Base-by-base conservation (phyloP, 2,329 filamentous ascomycete species). In the Ceratocystis papillata region DNA sequence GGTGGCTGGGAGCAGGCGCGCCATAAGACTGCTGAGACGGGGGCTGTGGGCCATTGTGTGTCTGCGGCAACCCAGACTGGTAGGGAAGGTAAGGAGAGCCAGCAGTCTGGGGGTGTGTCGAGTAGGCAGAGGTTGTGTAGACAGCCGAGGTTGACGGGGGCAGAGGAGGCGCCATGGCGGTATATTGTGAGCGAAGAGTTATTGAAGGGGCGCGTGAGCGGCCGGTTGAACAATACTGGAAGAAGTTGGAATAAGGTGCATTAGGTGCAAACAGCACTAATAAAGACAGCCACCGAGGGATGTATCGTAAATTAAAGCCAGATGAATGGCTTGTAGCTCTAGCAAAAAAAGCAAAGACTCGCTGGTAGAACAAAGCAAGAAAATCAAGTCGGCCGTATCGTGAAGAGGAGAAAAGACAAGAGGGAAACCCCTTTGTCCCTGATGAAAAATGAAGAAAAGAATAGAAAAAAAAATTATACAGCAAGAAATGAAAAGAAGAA, bases 41-140 rank as follows among this genome's bases (percentile, higher is more conserved):
- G n/a, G 66, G 20, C 37, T 65, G 66, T 28, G 55, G 62, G 44
- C 63, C 62, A 17, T 62, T 45, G 33, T 67, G 62, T 45, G 63
- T 64, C 20, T 55, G 46, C 15, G 50, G 48, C 55, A 59, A 59
- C 2, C 63, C 48, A 17, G 41, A 22, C 46, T 63, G 62, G 59
- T 67, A 65, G 3, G 66, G 45, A 12, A 63, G 1, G n/a, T 67
- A 67, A 8, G 63, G 50, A 22, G 44, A 37, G 20, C 30, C 57
- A 59, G 48, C 62, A 4, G 66, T n/a, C 5, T 46, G n/a, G n/a
- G 59, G 10, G 20, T 67, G 66, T 17, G 63, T 50, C 28, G 65
- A 10, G 63, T 67, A 65, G 12, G 48, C 37, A 33, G 33, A 62
- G 17, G 57, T 44, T 22, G 60, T 45, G 17, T 65, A 65, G 15